phyloP scores from a whole-genome alignment of 2,329 filamentous ascomycete genomes.

The Penicillium sp. region DNA sequence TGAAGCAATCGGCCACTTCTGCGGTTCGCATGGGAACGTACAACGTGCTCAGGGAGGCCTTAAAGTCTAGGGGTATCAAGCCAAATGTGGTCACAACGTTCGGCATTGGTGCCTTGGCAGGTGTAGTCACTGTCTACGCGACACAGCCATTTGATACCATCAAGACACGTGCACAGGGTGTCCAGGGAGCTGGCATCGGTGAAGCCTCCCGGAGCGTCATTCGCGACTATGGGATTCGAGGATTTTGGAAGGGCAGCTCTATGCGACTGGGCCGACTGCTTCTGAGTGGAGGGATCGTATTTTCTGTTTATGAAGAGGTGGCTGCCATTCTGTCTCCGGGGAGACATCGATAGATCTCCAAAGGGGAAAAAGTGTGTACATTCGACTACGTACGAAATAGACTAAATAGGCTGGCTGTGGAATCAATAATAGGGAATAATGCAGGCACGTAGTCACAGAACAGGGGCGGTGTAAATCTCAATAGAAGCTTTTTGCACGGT shows the following conservation, averaged over 20 bases:
- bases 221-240: conserved; percentile 57
- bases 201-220: conserved; percentile 58
- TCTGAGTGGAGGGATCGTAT: conserved; percentile 65
- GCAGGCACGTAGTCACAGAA: not conserved
- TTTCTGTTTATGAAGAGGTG: conserved; percentile 61
- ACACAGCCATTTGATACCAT: conserved; percentile 29
- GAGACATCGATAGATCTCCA: not conserved
- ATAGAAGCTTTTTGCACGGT: conserved; percentile 6
- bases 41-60: conserved; percentile 62
- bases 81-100: conserved; percentile 58
- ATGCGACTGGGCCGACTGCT: conserved; percentile 65
- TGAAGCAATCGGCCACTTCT: conserved; percentile 62
- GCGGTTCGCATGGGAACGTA: conserved; percentile 63
- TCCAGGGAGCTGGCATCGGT: conserved; percentile 55
- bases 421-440: not conserved
- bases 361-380: not conserved
- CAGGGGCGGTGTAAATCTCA: conserved; percentile 5
- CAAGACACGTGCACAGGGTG: conserved; percentile 63
- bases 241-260: conserved; percentile 66
- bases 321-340: conserved; percentile 48
- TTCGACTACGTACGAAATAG: not conserved
- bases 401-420: not conserved
- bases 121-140: conserved; percentile 49
- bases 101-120: conserved; percentile 60
- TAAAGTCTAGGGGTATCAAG: conserved; percentile 45